These are phyloP conservation scores for Conticribra weissflogii DNA, from an alignment of 108 stramenopile species.

Conservation along the genomic window DNA sequence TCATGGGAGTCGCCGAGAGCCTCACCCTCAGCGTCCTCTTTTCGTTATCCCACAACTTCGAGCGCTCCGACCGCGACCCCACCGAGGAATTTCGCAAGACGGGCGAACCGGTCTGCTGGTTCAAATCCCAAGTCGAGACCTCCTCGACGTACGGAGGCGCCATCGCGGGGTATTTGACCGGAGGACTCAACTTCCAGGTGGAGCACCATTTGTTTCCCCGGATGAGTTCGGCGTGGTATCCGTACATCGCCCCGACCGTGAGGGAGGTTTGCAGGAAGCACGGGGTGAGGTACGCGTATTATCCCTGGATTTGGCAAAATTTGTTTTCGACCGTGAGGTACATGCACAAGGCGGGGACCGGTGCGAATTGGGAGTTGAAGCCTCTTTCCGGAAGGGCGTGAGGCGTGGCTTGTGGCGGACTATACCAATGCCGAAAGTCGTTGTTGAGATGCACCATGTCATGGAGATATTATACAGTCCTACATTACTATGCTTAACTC, in stretches of 20 bases:
- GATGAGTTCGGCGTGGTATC: conserved; percentile 94
- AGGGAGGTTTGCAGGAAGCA: conserved; percentile 92
- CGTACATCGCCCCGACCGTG: conserved; percentile 96
- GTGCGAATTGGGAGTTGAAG: conserved; percentile 65
- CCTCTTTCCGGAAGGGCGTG: conserved; percentile 58
- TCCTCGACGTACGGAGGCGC: conserved; percentile 90
- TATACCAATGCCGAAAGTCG: too few relatives aligned
- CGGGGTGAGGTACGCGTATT: conserved; percentile 89
- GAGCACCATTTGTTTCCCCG: conserved; percentile 96
- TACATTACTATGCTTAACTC: too few relatives aligned
- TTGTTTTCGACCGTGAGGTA: conserved; percentile 78
- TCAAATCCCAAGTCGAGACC: conserved; percentile 90
- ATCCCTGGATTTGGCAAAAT: conserved; percentile 85
- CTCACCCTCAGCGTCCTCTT: conserved; percentile 83
- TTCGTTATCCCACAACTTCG: conserved; percentile 94
- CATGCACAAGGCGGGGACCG: conserved; percentile 82
- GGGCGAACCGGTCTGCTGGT: conserved; percentile 87
- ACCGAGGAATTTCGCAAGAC: conserved; percentile 53
- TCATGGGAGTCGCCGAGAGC: conserved; percentile 81
- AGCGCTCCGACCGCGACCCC: conserved; percentile 81
- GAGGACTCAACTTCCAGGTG: conserved; percentile 93
- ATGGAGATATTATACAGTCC: too few relatives aligned
- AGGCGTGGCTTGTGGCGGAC: too few relatives aligned
- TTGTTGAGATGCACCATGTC: too few relatives aligned
- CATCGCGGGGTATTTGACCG: conserved; percentile 84